Conservation (phyloP, 2,329 filamentous ascomycete genomes). For the Aspergillus novoparasiticus region DNA sequence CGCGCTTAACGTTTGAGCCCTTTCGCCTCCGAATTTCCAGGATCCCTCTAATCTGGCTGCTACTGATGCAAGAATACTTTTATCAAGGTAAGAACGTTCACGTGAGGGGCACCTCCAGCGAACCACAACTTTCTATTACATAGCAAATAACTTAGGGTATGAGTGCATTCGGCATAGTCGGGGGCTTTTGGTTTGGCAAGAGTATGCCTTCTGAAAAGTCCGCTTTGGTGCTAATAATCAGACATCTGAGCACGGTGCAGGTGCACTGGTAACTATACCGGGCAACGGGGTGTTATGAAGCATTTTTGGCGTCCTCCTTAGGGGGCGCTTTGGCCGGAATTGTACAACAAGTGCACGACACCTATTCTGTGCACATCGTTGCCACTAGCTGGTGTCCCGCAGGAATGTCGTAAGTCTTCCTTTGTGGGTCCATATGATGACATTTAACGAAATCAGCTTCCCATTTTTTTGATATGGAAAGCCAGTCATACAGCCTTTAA, state of each 20-base stretch:
- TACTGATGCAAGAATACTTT: neutral
- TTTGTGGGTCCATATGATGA: neutral
- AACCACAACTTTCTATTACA: neutral
- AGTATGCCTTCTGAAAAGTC: too few species aligned
- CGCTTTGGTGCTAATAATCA: neutral
- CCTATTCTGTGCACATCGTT: neutral
- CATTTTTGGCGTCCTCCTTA: neutral
- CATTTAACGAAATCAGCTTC: too few species aligned
- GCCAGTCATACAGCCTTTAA: too few species aligned
- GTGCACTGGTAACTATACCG: neutral
- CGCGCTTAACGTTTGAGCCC: neutral
- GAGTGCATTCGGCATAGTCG: neutral
- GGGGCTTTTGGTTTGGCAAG: too few species aligned
- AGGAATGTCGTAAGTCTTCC: neutral
- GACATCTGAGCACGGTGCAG: neutral
- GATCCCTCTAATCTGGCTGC: neutral
- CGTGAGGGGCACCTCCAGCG: neutral
- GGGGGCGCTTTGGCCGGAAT: neutral
- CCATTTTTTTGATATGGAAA: too few species aligned
- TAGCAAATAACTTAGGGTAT: neutral
- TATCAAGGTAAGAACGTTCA: neutral
- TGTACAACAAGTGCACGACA: neutral
- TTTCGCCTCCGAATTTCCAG: neutral
- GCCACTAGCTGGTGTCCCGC: neutral
- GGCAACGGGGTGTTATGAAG: neutral